These are phyloP conservation scores for Diaporthe ilicicola DNA, from an alignment of 2,329 filamentous ascomycete genomes.

Conservation along the genomic window DNA sequence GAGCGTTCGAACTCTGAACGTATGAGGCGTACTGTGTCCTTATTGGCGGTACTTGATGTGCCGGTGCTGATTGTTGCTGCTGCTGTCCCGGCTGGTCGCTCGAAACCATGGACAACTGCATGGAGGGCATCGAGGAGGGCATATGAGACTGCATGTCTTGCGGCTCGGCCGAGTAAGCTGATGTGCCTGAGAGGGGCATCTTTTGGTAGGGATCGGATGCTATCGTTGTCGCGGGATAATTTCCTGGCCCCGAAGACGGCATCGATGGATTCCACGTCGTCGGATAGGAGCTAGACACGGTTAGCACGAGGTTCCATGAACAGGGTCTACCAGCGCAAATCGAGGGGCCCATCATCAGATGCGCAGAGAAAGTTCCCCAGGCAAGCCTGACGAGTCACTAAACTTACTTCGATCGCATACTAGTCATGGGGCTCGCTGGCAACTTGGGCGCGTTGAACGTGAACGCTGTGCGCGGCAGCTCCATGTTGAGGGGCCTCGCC, in stretches of 20 bases:
- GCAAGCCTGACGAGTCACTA: not conserved
- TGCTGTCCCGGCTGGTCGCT: conserved; percentile 53
- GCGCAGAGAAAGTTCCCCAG: not conserved
- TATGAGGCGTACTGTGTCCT: conserved; percentile 64
- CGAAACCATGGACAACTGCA: conserved; percentile 59
- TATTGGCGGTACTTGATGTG: conserved; percentile 47
- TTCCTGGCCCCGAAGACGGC: conserved; percentile 54
- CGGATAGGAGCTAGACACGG: conserved; percentile 60
- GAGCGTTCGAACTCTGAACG: conserved; percentile 57
- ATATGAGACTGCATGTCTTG: conserved; percentile 63
- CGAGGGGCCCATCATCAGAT: not conserved
- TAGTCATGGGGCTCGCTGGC: conserved; percentile 58
- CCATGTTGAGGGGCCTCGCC: conserved; percentile 60
- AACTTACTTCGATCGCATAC: conserved; percentile 67
- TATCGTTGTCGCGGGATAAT: conserved; percentile 61
- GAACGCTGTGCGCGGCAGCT: conserved; percentile 64
- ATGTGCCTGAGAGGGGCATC: conserved; percentile 57
- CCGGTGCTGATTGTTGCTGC: conserved; percentile 11
- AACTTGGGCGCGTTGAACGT: conserved; percentile 67
- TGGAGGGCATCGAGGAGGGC: conserved; percentile 62
- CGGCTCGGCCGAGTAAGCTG: conserved; percentile 58
- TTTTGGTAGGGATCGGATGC: conserved; percentile 62
- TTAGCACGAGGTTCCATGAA: conserved; percentile 38
- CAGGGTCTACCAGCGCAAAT: not conserved
- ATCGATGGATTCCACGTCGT: conserved; percentile 63